Percentiles rank a stretch among this genome's conserved stretches.
These are phyloP conservation scores for Aurantiochytrium sp. DNA, from an alignment of 108 stramenopile genomes.

Conservation along the genomic window DNA sequence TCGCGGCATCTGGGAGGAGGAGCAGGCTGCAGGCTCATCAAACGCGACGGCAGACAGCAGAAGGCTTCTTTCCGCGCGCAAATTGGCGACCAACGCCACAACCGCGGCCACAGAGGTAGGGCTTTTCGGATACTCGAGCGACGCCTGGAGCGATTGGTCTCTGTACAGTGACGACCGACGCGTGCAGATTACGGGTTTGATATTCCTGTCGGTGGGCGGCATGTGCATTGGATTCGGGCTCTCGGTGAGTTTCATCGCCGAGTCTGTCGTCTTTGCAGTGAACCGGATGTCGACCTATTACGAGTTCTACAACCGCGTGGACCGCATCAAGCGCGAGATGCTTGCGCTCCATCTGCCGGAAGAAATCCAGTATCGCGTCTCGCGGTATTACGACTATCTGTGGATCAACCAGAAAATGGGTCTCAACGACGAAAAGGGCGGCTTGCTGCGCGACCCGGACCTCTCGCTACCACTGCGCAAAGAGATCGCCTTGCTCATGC, in stretches of 20 bases:
- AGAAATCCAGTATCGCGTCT: not conserved
- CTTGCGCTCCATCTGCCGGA: not conserved
- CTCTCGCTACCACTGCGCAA: not conserved
- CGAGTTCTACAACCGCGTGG: conserved; percentile 17
- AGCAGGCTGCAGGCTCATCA: not conserved
- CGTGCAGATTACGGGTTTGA: not conserved
- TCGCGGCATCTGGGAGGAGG: not conserved
- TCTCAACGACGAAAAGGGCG: not conserved
- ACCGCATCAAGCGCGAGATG: conserved; percentile 14
- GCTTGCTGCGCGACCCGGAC: not conserved
- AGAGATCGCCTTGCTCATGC: not conserved
- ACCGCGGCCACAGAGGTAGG: not conserved
- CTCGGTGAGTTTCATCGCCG: not conserved
- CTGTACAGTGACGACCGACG: not conserved
- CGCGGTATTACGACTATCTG: conserved; percentile 14
- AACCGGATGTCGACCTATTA: not conserved
- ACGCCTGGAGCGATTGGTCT: not conserved
- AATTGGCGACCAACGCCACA: no score
- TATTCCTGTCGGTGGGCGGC: not conserved
- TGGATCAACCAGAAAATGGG: conserved; percentile 18
- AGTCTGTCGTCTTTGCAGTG: not conserved
- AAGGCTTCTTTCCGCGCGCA: no score
- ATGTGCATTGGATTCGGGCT: not conserved
- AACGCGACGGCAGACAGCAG: no score
- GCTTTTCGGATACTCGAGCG: not conserved